A percentile compares a stretch with the other conserved stretches of the same genome.
These are phyloP conservation scores for Calonectria pteridis DNA, from an alignment of 2,329 filamentous ascomycete species.

Conservation along the genomic window DNA sequence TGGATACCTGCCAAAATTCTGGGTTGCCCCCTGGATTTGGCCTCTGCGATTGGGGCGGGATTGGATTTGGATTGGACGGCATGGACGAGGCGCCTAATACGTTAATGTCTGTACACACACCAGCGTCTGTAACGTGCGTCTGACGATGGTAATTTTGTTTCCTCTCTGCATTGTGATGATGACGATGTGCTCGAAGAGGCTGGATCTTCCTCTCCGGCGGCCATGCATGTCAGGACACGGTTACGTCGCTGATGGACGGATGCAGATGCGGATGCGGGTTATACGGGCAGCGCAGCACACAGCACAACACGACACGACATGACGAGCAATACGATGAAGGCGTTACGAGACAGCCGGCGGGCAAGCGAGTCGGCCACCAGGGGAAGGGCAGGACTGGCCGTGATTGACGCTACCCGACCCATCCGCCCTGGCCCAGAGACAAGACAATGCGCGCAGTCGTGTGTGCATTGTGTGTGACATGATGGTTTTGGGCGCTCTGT, in stretches of 20 bases:
- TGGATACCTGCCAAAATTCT: slow-evolving; percentile 28
- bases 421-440: slow-evolving; percentile 3
- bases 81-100: background rate
- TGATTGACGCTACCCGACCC: slow-evolving; percentile 19
- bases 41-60: slow-evolving; percentile 9
- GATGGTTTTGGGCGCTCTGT: slow-evolving; percentile 8
- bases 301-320: slow-evolving; percentile 10
- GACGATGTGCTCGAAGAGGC: background rate
- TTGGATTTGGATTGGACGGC: slow-evolving; percentile 8
- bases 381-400: slow-evolving; percentile 1
- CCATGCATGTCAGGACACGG: background rate
- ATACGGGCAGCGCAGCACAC: background rate
- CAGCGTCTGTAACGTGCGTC: slow-evolving; percentile 11
- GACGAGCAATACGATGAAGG: slow-evolving; percentile 5
- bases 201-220: background rate
- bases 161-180: background rate
- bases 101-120: background rate
- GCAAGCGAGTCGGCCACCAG: slow-evolving; percentile 13
- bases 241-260: background rate
- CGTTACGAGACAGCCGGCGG: slow-evolving; percentile 17
- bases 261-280: background rate
- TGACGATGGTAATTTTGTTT: background rate
- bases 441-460: slow-evolving; percentile 1
- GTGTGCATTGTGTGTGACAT: slow-evolving; percentile 15
- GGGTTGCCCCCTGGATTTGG: slow-evolving; percentile 12